Percentiles rank a stretch among this genome's conserved stretches.
phyloP scores from a whole-genome alignment of 305 asterid species.

The Fraxinus platypoda region DNA sequence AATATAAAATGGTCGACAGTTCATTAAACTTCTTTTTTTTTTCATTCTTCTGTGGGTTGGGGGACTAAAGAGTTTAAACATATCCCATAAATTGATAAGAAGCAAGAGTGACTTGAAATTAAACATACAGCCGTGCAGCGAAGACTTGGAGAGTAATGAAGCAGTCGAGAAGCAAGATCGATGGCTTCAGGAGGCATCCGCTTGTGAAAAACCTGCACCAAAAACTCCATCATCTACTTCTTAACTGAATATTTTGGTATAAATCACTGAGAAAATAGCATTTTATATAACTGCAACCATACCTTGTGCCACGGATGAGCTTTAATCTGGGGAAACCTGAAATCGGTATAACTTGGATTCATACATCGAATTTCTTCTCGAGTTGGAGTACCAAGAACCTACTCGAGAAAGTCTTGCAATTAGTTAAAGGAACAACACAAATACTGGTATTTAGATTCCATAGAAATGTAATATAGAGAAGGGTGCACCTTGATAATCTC shows the following conservation, averaged over 20 bases:
- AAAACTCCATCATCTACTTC: conserved; percentile 18
- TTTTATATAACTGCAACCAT: conserved; percentile 17
- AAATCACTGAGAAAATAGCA: neutral
- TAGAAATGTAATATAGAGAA: conserved; percentile 6
- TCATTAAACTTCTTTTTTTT: neutral
- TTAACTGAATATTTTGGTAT: neutral
- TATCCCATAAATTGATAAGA: neutral
- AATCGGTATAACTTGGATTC: conserved; percentile 92
- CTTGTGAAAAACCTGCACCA: conserved; percentile 79
- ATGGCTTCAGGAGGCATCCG: conserved; percentile 99
- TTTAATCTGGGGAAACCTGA: conserved; percentile 87
- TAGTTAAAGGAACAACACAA: conserved; percentile 20
- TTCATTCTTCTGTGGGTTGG: neutral
- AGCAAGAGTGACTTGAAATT: neutral
- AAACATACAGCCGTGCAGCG: conserved; percentile 89
- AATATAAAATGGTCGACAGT: conserved; percentile 8
- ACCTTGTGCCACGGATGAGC: conserved; percentile 99
- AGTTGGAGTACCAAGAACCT: conserved; percentile 98
- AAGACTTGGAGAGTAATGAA: conserved; percentile 95
- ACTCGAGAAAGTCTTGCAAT: conserved; percentile 19
- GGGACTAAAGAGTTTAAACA: neutral
- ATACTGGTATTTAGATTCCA: conserved; percentile 3
- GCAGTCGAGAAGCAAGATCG: conserved; percentile 90
- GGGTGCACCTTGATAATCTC: conserved; percentile 85
- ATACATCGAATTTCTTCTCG: conserved; percentile 96